Evolutionary conservation across 805 yeast species (phyloP).

Genomic region (Lipomyces kockii): DNA sequence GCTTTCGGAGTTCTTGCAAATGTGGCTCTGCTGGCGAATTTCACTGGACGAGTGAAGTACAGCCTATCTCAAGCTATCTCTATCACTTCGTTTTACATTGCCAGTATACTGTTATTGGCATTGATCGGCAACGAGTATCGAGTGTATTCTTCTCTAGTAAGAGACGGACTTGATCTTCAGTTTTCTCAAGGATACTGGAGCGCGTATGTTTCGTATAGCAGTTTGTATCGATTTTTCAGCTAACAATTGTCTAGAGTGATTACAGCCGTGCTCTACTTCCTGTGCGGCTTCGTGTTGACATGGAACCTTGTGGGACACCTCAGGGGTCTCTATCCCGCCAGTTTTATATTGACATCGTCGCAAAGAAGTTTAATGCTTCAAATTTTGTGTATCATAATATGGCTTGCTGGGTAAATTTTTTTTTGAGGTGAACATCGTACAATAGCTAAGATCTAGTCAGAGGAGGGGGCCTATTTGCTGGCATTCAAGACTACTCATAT

Average conservation of each 20-base stretch:
- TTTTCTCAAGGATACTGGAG: conserved; percentile 76
- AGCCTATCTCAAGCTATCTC: conserved; percentile 65
- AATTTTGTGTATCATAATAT: conserved; percentile 62
- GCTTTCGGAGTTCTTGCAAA: conserved; percentile 71
- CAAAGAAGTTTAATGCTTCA: conserved; percentile 78
- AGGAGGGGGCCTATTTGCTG: conserved; percentile 66
- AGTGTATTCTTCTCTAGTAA: neutral
- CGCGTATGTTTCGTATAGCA: conserved; percentile 43
- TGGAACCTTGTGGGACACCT: conserved; percentile 68
- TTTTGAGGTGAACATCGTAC: neutral
- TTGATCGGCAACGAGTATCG: conserved; percentile 40
- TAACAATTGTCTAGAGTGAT: conserved; percentile 40
- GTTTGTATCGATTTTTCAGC: conserved; percentile 40
- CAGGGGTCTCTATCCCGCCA: conserved; percentile 65
- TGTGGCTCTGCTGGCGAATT: conserved; percentile 69
- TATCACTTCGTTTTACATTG: conserved; percentile 66
- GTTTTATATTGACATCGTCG: conserved; percentile 64
- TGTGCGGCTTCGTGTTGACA: conserved; percentile 58
- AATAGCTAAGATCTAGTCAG: conserved; percentile 40
- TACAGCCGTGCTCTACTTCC: conserved; percentile 65
- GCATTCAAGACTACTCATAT: conserved; percentile 54
- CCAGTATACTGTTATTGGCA: conserved; percentile 57
- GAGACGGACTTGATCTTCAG: conserved; percentile 23
- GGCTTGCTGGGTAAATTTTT: conserved; percentile 54
- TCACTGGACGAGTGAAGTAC: conserved; percentile 62